These are phyloP conservation scores for Deinandra increscens DNA, from an alignment of 129 eudicot species.

Conservation along the genomic window DNA sequence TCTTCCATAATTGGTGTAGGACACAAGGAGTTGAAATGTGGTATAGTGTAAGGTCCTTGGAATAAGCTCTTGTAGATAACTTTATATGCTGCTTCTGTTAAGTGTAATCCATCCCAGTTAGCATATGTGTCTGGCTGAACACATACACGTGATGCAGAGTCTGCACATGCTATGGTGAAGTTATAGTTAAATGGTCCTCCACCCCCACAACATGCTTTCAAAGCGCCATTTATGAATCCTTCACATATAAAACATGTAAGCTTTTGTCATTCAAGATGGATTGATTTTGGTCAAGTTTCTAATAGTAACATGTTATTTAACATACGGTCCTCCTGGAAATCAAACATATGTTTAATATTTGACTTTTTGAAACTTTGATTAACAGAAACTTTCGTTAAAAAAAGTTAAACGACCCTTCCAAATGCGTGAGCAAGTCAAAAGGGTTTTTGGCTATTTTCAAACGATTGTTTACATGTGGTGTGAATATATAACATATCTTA, in stretches of 20 bases:
- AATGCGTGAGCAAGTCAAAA: no score
- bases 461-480: no score
- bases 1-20: background rate
- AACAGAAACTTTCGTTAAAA: no score
- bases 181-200: conserved; percentile 34
- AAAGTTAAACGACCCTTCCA: no score
- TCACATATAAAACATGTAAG: background rate
- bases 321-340: no score
- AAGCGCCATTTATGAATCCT: conserved; percentile 33
- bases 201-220: conserved; percentile 37
- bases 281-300: background rate
- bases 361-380: no score
- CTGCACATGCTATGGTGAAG: conserved; percentile 19
- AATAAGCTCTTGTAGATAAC: conserved; percentile 38
- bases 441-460: no score
- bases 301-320: background rate
- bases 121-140: conserved; percentile 17
- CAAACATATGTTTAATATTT: no score
- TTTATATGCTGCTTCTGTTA: conserved; percentile 33
- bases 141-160: conserved; percentile 15
- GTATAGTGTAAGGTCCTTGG: conserved; percentile 32
- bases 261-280: background rate
- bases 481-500: background rate
- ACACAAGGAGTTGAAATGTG: conserved; percentile 25
- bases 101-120: conserved; percentile 39